A percentile compares a stretch with the other conserved stretches of the same genome.
These are phyloP conservation scores for Phytophthora pini DNA, from an alignment of 352 stramenopile genomes.

Conservation along the genomic window DNA sequence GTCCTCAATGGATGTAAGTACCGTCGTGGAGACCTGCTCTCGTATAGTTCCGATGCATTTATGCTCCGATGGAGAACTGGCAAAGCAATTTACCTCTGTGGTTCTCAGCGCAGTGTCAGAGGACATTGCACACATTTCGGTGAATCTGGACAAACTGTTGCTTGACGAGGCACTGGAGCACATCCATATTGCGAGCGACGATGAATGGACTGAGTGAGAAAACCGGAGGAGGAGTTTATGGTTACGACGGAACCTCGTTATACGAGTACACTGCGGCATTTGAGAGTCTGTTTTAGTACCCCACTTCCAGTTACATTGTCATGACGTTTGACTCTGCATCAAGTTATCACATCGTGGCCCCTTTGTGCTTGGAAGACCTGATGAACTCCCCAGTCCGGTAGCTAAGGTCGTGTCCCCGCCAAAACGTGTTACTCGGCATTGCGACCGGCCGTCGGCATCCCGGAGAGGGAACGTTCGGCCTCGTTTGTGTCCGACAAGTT, in stretches of 20 bases:
- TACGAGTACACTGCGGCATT: too few relatives aligned
- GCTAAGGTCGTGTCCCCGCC: too few relatives aligned
- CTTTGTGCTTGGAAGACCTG: too few relatives aligned
- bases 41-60: slow-evolving; percentile 10
- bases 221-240: too few relatives aligned
- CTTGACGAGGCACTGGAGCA: slow-evolving; percentile 11
- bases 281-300: too few relatives aligned
- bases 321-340: too few relatives aligned
- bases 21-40: slow-evolving; percentile 12
- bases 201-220: too few relatives aligned
- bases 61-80: neutral
- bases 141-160: slow-evolving; percentile 13
- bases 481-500: slow-evolving; percentile 10
- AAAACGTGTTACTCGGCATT: too few relatives aligned
- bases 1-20: slow-evolving; percentile 1
- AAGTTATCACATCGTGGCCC: too few relatives aligned
- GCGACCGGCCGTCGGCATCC: neutral
- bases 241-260: too few relatives aligned
- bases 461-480: slow-evolving; percentile 1
- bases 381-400: too few relatives aligned
- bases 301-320: too few relatives aligned
- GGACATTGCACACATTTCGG: slow-evolving; percentile 5
- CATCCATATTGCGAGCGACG: neutral
- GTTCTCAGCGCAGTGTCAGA: slow-evolving; percentile 12
- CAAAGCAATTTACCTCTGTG: slow-evolving; percentile 12